These are phyloP conservation scores for Rhynchospora breviuscula DNA, from an alignment of 176 grass and related monocot genomes.

Conservation along the genomic window DNA sequence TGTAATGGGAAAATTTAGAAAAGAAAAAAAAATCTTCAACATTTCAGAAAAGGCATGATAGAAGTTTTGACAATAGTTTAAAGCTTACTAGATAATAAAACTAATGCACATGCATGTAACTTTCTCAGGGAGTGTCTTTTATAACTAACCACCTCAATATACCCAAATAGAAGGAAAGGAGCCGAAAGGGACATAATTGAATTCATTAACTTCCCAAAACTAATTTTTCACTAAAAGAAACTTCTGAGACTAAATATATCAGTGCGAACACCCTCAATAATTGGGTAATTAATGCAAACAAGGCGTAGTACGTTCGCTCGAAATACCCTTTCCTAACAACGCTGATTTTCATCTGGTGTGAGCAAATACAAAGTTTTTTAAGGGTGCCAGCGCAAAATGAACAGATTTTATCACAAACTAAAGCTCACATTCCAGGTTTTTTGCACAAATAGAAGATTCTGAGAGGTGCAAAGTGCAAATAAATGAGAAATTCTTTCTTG, in stretches of 20 bases:
- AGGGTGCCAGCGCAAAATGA: background rate
- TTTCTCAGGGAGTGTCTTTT: background rate
- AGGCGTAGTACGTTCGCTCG: no score
- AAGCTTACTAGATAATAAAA: background rate
- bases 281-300: background rate
- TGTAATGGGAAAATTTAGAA: conserved; percentile 18
- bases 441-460: background rate
- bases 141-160: conserved; percentile 9
- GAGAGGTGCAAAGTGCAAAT: background rate
- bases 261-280: background rate
- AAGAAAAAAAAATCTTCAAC: background rate
- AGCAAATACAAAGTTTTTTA: background rate
- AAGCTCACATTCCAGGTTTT: background rate
- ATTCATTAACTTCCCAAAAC: background rate
- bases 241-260: background rate
- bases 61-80: background rate
- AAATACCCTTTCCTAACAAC: background rate
- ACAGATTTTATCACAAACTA: background rate
- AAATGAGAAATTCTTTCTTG: background rate
- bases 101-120: conserved; percentile 4
- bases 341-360: background rate
- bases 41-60: background rate
- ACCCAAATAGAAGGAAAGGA: background rate
- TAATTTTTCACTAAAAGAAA: background rate
- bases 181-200: background rate